Conservation (phyloP, 2,329 filamentous ascomycete species). For the Fusarium coffeatum region DNA sequence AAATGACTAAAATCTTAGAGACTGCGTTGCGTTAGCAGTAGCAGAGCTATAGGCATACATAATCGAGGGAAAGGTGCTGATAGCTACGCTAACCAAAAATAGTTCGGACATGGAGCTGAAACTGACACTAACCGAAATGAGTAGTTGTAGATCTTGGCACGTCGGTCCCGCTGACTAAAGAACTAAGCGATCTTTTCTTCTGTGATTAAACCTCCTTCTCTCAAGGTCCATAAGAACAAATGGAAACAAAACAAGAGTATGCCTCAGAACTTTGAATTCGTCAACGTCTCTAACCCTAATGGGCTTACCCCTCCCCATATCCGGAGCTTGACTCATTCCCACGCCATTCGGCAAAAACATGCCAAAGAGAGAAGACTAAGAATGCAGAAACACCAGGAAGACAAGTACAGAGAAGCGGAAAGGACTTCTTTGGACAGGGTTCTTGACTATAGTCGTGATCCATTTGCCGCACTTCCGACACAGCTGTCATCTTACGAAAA, state of each 20-base stretch:
- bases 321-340: conserved; percentile 9
- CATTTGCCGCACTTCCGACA: background rate
- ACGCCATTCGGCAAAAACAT: conserved; percentile 8
- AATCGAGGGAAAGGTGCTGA: too few relatives aligned
- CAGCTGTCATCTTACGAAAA: conserved; percentile 5
- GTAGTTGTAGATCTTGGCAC: background rate
- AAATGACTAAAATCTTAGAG: too few relatives aligned
- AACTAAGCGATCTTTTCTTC: background rate
- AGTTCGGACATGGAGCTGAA: background rate
- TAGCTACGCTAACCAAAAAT: too few relatives aligned
- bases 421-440: background rate
- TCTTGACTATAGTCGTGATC: background rate
- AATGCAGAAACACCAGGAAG: background rate
- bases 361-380: conserved; percentile 7
- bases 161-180: background rate
- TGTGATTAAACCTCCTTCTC: background rate
- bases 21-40: too few relatives aligned
- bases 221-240: too few relatives aligned
- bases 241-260: background rate
- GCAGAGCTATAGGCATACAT: too few relatives aligned
- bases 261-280: conserved; percentile 6
- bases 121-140: background rate
- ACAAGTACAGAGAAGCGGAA: background rate
- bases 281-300: conserved; percentile 1
- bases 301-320: background rate